These are phyloP conservation scores for Solanum clarkiae DNA, from an alignment of 257 asterid species.

Conservation along the genomic window DNA sequence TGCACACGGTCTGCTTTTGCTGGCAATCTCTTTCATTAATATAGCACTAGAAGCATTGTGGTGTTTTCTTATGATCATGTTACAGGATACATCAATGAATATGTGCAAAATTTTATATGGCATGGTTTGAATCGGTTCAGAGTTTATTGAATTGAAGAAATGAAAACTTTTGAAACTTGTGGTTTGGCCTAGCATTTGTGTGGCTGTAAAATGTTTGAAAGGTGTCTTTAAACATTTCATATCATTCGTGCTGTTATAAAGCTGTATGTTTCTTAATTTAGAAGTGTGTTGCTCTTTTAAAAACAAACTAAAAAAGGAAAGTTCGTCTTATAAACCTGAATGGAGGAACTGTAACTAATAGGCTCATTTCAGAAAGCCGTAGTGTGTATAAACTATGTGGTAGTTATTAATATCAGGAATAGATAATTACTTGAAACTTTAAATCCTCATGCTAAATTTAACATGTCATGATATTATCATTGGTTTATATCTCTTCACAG, in stretches of 20 bases:
- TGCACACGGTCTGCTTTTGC: not conserved
- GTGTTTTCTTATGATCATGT: not conserved
- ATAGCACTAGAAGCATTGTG: not conserved
- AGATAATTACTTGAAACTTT: not conserved
- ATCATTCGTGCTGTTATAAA: not conserved
- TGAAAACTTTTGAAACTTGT: not conserved
- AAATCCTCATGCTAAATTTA: not conserved
- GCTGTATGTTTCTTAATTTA: not conserved
- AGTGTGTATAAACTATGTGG: not conserved
- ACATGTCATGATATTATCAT: not conserved
- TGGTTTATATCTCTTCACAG: not conserved
- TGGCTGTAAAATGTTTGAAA: not conserved
- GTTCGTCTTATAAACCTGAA: not conserved
- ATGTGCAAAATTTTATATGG: not conserved
- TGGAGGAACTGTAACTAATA: not conserved
- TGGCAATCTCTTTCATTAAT: not conserved
- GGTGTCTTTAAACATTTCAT: not conserved
- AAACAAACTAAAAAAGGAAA: not conserved
- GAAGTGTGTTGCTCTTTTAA: not conserved
- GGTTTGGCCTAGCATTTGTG: not conserved
- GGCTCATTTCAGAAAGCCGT: not conserved
- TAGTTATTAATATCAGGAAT: not conserved
- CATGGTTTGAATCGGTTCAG: not conserved
- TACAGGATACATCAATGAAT: not conserved
- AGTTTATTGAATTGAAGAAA: not conserved